A percentile compares a stretch with the other conserved stretches of the same genome.
phyloP scores from a whole-genome alignment of 2,329 filamentous ascomycete species.

The Fusarium citri region DNA sequence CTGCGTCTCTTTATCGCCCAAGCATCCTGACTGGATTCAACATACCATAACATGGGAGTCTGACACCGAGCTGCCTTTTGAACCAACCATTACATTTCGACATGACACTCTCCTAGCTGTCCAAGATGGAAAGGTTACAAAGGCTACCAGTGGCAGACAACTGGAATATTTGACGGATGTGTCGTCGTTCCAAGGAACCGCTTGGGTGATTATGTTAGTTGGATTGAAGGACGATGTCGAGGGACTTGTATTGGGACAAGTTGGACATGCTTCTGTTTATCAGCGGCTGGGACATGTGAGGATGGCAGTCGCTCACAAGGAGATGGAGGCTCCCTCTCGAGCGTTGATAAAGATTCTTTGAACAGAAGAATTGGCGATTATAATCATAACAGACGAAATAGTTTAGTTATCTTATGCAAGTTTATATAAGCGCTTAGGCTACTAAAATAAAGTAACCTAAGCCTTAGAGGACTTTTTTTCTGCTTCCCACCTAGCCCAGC shows the following conservation, averaged over 20 bases:
- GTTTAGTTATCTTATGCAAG: no score
- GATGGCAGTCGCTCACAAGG: not conserved
- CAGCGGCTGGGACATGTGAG: not conserved
- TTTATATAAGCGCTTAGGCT: no score
- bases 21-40: not conserved
- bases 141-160: not conserved
- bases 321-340: not conserved
- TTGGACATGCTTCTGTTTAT: not conserved
- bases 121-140: not conserved
- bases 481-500: no score
- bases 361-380: not conserved
- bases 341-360: not conserved
- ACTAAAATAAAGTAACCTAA: no score
- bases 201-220: not conserved
- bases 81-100: not conserved
- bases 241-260: not conserved
- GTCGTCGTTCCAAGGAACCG: not conserved
- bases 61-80: not conserved
- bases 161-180: not conserved
- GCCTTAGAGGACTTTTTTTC: no score
- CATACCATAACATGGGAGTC: not conserved
- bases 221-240: accelerated
- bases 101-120: not conserved
- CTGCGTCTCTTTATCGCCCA: not conserved
- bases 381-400: no score